Evolutionary conservation across 2,329 filamentous ascomycete genomes (phyloP).

Genomic region (Pyrenophora tritici-repentis): DNA sequence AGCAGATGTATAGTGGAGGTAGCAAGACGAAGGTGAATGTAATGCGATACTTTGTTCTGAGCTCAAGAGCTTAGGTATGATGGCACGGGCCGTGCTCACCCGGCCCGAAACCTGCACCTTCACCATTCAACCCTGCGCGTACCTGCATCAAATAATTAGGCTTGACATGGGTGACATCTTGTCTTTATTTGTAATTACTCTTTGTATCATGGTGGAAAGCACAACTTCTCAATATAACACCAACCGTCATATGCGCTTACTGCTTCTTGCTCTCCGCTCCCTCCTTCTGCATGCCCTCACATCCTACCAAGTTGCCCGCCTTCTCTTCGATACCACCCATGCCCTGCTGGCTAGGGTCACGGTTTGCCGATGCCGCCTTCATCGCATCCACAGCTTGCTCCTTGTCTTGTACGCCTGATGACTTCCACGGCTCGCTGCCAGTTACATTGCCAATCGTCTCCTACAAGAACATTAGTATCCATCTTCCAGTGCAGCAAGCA

Average conservation of each 20-base stretch:
- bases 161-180: no score
- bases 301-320: conserved; percentile 66
- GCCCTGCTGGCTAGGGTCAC: conserved; percentile 60
- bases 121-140: no score
- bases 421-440: conserved; percentile 66
- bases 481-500: not conserved
- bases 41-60: not conserved
- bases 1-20: not conserved
- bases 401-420: conserved; percentile 68
- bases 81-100: conserved; percentile 7
- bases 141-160: no score
- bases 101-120: not conserved
- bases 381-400: conserved; percentile 64
- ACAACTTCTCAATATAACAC: no score
- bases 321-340: conserved; percentile 69
- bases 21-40: not conserved
- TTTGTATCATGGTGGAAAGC: not conserved
- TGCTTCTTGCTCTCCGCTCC: conserved; percentile 38
- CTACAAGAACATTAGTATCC: conserved; percentile 41
- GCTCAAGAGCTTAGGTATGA: not conserved
- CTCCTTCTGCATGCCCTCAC: conserved; percentile 68
- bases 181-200: not conserved
- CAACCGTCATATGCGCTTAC: not conserved
- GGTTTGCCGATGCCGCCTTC: conserved; percentile 63
- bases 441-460: conserved; percentile 65